These are phyloP conservation scores for Boletus rufocinnamomeus DNA, from an alignment of 768 basidiomycete genomes.

Conservation along the genomic window DNA sequence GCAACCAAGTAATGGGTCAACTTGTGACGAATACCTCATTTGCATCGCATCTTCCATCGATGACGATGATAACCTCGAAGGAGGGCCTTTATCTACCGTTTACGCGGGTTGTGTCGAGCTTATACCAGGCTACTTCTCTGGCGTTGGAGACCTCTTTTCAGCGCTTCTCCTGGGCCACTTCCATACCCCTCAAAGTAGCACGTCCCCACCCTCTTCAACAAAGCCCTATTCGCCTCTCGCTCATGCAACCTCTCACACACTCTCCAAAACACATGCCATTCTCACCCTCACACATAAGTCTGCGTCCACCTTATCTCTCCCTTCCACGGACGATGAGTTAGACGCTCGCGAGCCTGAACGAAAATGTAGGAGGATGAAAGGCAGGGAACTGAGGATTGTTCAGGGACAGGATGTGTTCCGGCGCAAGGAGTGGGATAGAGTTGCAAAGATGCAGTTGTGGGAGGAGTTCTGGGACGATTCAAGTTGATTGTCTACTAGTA, in stretches of 20 bases:
- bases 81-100: constrained; percentile 43
- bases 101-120: constrained; percentile 74
- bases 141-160: constrained; percentile 96
- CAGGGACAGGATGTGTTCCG: constrained; percentile 74
- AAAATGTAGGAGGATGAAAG: constrained; percentile 72
- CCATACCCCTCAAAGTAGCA: constrained; percentile 29
- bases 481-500: background rate
- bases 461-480: constrained; percentile 35
- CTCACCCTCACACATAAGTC: constrained; percentile 60
- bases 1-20: background rate
- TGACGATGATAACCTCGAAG: constrained; percentile 17
- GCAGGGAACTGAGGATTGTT: constrained; percentile 82
- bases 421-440: constrained; percentile 38
- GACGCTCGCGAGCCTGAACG: constrained; percentile 66
- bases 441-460: constrained; percentile 36
- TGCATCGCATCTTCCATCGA: constrained; percentile 73
- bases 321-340: constrained; percentile 77
- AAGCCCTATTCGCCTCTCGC: constrained; percentile 18
- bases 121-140: constrained; percentile 91
- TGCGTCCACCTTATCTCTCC: constrained; percentile 47
- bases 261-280: constrained; percentile 76
- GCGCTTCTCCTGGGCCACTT: constrained; percentile 88
- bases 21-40: constrained; percentile 54
- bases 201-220: constrained; percentile 1
- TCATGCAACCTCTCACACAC: constrained; percentile 62